phyloP scores from a whole-genome alignment of 2,329 filamentous ascomycete genomes.

The Hymenoscyphus linearis region DNA sequence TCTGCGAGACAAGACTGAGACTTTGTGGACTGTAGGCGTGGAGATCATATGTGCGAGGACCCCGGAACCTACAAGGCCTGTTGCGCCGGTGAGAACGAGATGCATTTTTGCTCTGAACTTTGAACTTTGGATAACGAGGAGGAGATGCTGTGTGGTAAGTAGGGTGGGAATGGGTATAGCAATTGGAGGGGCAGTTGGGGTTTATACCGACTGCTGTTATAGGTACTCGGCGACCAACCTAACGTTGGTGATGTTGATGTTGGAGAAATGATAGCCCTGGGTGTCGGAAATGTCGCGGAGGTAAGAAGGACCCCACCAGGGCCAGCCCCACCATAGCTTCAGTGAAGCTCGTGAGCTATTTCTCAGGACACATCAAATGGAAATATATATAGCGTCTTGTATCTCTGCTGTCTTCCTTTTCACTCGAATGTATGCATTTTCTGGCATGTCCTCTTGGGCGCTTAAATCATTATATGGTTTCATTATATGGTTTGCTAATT shows the following conservation, averaged over 20 bases:
- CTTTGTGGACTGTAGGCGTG: slow-evolving; percentile 47
- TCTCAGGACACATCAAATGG: not conserved
- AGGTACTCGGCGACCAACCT: too few relatives aligned
- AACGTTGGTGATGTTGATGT: not conserved
- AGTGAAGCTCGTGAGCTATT: not conserved
- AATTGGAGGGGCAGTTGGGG: not conserved
- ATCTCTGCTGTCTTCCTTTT: not conserved
- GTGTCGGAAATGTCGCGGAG: not conserved
- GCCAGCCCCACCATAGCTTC: not conserved
- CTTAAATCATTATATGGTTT: too few relatives aligned
- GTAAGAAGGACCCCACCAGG: not conserved
- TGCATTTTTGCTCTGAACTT: too few relatives aligned
- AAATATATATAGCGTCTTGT: too few relatives aligned
- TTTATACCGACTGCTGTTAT: not conserved
- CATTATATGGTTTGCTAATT: not conserved
- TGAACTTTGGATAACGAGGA: not conserved
- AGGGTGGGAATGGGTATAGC: not conserved
- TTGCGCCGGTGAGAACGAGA: slow-evolving; percentile 64
- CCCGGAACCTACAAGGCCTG: slow-evolving; percentile 57
- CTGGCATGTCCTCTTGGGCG: not conserved
- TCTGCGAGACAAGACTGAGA: slow-evolving; percentile 63
- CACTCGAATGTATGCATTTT: not conserved
- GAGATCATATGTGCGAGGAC: slow-evolving; percentile 58
- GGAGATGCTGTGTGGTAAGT: not conserved
- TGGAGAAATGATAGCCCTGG: not conserved